Percentiles rank a stretch among this genome's conserved stretches.
Evolutionary conservation across 805 yeast species (phyloP).

Genomic region (Yarrowia sp.): DNA sequence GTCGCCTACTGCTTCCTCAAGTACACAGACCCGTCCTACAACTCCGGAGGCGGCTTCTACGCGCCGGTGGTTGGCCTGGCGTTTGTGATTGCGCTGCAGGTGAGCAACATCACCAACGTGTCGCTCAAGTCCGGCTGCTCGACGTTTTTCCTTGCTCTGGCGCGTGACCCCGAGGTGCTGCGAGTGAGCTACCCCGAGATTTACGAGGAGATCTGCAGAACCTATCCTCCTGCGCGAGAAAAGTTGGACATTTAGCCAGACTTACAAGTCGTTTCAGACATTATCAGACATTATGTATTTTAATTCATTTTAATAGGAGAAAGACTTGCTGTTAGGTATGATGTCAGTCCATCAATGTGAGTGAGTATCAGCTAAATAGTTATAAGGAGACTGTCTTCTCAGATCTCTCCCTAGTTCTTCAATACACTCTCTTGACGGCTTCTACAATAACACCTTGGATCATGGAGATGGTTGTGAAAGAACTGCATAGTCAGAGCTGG

Average conservation of each 20-base stretch:
- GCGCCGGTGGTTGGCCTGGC: constrained; percentile 79
- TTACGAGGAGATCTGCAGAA: constrained; percentile 67
- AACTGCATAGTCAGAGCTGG: too few species aligned
- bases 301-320: neutral
- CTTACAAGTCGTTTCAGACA: neutral
- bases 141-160: constrained; percentile 82
- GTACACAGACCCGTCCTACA: constrained; percentile 72
- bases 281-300: too few species aligned
- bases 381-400: too few species aligned
- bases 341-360: too few species aligned
- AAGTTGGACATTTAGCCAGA: constrained; percentile 50
- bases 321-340: too few species aligned
- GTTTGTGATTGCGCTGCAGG: constrained; percentile 75
- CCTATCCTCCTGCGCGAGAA: constrained; percentile 72
- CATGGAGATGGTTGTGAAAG: too few species aligned
- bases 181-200: constrained; percentile 72
- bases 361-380: too few species aligned
- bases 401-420: too few species aligned
- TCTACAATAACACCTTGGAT: too few species aligned
- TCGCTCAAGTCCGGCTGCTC: constrained; percentile 82
- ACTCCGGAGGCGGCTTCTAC: constrained; percentile 62
- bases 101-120: constrained; percentile 72
- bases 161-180: constrained; percentile 84
- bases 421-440: too few species aligned
- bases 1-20: constrained; percentile 70